Evolutionary conservation across 495 filamentous ascomycete species (phyloP), one percentile per base, ranked within the genome.

Genomic region (Thermochaetoides thermophila): DNA sequence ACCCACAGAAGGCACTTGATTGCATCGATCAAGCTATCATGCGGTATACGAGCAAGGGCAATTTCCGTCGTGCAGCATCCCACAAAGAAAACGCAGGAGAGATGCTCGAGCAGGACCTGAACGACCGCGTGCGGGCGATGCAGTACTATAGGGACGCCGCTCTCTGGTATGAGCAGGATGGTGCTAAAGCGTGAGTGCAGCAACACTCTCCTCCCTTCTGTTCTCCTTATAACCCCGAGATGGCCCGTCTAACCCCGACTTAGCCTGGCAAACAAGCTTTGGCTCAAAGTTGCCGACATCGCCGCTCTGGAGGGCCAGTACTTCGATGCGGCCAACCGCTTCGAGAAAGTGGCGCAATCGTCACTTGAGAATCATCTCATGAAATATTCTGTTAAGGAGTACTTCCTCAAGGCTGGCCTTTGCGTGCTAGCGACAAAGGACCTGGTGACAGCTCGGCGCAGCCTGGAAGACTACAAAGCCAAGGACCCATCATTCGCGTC

Each of bases 331-430:
- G 80, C 84, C 45, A 69, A 79, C 38, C 60, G 74, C 47, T 95
- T 76, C 55, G 87, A 94, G 52, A 71, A 74, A 44, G 79, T 93
- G 24, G 80, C 79, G 20, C 68, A 69, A 18, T 59, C 67, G 24
- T 74, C 73, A 5, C 70, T 85, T 32, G 69, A 69, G 49, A 87
- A 85, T 56, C 76, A 81, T 47, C 52, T 85, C 40, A 85, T 91
- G 83, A 82, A 74, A 46, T 94, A 77, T 71, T 83, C 74, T 11
- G 77, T 94, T 35, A 93, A 93, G 55, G 81, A 91, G 32, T 92
- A 94, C 59, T 78, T 91, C 53, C 61, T 94, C 39, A 92, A 93
- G 63, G 81, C 82, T 0, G 84, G 82, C 23, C 74, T 95, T 32
- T 87, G 81, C 56, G 72, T 79, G 42, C 64, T 91, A 23, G 81